Evolutionary conservation across 768 basidiomycete species (phyloP).

Genomic region (Cystobasidium onofrii): DNA sequence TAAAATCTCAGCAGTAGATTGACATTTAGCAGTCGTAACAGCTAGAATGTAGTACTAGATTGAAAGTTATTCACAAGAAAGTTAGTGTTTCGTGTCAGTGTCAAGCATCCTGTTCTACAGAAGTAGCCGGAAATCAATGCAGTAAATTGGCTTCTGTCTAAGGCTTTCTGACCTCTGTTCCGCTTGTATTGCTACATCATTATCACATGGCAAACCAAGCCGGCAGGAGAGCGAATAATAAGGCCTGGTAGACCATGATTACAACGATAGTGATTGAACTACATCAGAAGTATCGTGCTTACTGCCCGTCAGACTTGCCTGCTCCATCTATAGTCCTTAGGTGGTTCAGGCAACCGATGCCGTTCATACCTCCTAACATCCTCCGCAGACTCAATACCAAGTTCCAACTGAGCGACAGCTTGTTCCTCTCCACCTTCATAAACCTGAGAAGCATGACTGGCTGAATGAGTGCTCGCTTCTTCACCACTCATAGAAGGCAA

Average conservation of each 20-base stretch:
- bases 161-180: no score
- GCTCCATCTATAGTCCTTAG: background rate
- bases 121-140: no score
- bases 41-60: background rate
- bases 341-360: background rate
- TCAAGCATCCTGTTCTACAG: no score
- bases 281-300: background rate
- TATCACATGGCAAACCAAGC: no score
- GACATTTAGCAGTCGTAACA: no score
- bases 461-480: background rate
- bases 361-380: background rate
- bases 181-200: no score
- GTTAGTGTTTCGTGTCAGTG: no score
- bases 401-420: slow-evolving; percentile 4
- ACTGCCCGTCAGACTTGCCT: background rate
- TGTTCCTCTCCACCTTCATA: slow-evolving; percentile 9
- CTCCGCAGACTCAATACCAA: background rate
- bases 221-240: no score
- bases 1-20: slow-evolving; percentile 7
- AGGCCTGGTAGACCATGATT: no score
- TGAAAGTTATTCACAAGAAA: no score
- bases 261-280: no score
- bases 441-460: background rate
- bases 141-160: no score
- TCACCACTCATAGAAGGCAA: background rate